These are phyloP conservation scores for Prosopis cineraria DNA, from an alignment of 306 rosid species.

Conservation along the genomic window DNA sequence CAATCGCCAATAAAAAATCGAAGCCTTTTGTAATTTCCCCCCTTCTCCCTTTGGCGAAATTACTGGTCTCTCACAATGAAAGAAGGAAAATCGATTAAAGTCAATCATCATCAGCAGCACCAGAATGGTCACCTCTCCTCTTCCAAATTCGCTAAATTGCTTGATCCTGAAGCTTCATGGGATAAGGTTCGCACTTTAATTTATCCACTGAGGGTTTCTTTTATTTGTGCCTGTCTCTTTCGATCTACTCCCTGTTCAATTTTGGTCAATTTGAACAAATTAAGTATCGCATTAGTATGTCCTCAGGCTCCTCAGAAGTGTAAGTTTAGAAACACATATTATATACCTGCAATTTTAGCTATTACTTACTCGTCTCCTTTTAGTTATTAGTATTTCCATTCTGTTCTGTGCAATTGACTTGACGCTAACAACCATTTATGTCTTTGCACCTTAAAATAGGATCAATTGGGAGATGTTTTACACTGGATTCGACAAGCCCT, in stretches of 20 bases:
- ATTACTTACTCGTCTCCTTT: background rate
- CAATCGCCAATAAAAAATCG: constrained; percentile 26
- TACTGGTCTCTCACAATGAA: constrained; percentile 56
- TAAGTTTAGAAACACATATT: background rate
- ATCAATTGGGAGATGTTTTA: constrained; percentile 95
- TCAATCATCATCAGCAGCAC: constrained; percentile 62
- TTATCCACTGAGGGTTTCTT: background rate
- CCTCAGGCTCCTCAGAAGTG: background rate
- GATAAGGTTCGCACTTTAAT: constrained; percentile 69
- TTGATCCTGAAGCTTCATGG: constrained; percentile 99
- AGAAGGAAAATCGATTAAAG: constrained; percentile 76
- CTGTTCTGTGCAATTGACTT: constrained; percentile 9
- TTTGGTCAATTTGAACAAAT: background rate
- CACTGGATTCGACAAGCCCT: constrained; percentile 95
- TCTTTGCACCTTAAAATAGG: constrained; percentile 47
- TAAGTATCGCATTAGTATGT: background rate
- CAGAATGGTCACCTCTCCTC: constrained; percentile 93
- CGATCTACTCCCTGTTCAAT: constrained; percentile 1
- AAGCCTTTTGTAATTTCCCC: constrained; percentile 5
- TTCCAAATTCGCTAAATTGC: constrained; percentile 83
- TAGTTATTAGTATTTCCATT: background rate
- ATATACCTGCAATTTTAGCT: background rate
- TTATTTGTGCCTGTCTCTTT: background rate
- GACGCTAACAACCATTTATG: background rate
- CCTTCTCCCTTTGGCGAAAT: background rate